Evolutionary conservation across 1,284 basidiomycete genomes (phyloP), one percentile per base, ranked within the genome.

Genomic region (Malassezia dermatis): DNA sequence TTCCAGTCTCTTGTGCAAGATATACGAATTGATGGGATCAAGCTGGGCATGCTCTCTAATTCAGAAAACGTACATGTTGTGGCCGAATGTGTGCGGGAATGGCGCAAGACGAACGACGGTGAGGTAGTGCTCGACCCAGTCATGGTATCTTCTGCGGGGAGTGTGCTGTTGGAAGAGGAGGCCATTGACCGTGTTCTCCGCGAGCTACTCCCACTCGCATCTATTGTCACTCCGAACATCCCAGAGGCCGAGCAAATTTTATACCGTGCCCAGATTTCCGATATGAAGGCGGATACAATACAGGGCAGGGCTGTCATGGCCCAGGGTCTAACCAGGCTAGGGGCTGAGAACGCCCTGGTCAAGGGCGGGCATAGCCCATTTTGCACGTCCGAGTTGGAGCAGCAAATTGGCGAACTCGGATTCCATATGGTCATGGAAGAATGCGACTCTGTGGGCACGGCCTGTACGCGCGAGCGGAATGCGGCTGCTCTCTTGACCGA

Each of bases 121-220:
- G 64, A 69, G 1, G 55, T 73, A 42, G 66, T 73, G 0, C 48
- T 73, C 24, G 71, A 73, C 72, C 90, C 91, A 0, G 90, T 96
- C 21, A 91, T 86, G 75, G 86, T 95, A 0, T 89, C 88, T 2
- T 94, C 90, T 0, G 90, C 88, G 0, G 89, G 90, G 2, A 87
- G 91, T 64, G 81, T 80, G 8, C 79, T 96, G 0, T 79, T 95
- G 3, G 79, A 84, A 2, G 75, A 80, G 5, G 80, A 82, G 10
- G 88, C 89, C 0, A 72, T 91, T 40, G 73, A 79, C 4, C 78
- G 80, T 1, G 71, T 94, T 51, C 78, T 83, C 10, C 55, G 75
- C 0, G 79, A 83, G 11, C 77, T 95, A 1, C 81, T 94, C 43
- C 88, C 88, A 0, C 76, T 86, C 10, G 80, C 86, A 0, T 78